Percentiles rank a stretch among this genome's conserved stretches.
These are phyloP conservation scores for Salix viminalis DNA, from an alignment of 345 rosid genomes.

Conservation along the genomic window DNA sequence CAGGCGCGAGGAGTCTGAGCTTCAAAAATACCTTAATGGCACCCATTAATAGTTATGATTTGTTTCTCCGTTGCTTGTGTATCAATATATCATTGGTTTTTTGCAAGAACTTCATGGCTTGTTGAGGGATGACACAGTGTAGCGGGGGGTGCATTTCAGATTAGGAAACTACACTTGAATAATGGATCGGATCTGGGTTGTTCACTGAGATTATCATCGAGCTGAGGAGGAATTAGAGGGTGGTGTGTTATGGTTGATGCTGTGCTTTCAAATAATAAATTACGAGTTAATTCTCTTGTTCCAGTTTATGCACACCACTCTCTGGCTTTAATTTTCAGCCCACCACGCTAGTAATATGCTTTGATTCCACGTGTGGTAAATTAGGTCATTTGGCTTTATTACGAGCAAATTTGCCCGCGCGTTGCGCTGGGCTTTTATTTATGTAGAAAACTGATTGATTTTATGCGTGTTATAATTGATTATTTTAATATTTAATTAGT, in stretches of 20 bases:
- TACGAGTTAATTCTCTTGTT: not conserved
- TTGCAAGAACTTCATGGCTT: not conserved
- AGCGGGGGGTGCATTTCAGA: not conserved
- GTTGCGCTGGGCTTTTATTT: no score
- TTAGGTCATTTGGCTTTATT: no score
- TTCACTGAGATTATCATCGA: not conserved
- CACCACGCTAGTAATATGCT: no score
- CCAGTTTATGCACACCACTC: no score
- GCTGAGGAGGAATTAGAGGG: not conserved
- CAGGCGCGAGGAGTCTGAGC: conserved; percentile 23
- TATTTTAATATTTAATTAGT: no score
- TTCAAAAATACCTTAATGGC: not conserved
- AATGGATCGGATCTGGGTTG: not conserved
- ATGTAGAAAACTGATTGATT: no score
- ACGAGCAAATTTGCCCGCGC: no score
- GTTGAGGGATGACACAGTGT: not conserved
- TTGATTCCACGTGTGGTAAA: no score
- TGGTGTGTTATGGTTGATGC: not conserved
- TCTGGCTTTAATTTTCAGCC: no score
- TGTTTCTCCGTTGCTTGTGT: no score
- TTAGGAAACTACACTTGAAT: not conserved
- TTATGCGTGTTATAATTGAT: no score
- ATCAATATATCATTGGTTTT: not conserved
- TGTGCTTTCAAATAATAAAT: not conserved
- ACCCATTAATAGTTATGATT: not conserved